Conservation (phyloP, 2,329 filamentous ascomycete species). For the Trichoderma lentiforme region DNA sequence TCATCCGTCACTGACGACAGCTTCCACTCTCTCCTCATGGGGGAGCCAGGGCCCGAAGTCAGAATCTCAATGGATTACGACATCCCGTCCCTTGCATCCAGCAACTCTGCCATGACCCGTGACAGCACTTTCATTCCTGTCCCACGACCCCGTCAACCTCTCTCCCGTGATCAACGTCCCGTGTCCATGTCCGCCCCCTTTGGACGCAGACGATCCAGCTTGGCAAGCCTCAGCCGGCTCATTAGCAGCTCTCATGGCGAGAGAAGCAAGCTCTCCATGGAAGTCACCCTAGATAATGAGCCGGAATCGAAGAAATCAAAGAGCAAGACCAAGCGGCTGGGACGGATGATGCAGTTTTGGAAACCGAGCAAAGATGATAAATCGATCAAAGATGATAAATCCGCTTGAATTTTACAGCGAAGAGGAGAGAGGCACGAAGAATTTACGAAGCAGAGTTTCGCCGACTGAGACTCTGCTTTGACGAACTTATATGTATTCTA, state of each 20-base stretch:
- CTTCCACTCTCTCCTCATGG: slow-evolving; percentile 68
- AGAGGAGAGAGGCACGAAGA: slow-evolving; percentile 5
- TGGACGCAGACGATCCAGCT: slow-evolving; percentile 69
- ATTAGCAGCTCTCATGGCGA: slow-evolving; percentile 73
- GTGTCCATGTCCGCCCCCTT: slow-evolving; percentile 61
- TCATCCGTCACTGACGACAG: slow-evolving; percentile 70
- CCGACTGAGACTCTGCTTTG: slow-evolving; percentile 23
- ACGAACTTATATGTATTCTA: slow-evolving; percentile 38
- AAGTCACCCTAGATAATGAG: slow-evolving; percentile 57
- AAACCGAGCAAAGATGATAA: slow-evolving; percentile 52
- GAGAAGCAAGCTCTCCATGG: slow-evolving; percentile 70
- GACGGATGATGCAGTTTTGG: slow-evolving; percentile 78
- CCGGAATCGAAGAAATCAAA: slow-evolving; percentile 52
- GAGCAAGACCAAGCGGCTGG: slow-evolving; percentile 65
- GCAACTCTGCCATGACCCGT: slow-evolving; percentile 72
- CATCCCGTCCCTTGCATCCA: slow-evolving; percentile 70
- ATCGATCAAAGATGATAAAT: slow-evolving; percentile 16
- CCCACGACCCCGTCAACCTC: slow-evolving; percentile 47
- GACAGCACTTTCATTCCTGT: slow-evolving; percentile 54
- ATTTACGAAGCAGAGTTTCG: slow-evolving; percentile 2
- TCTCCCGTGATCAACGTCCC: slow-evolving; percentile 55
- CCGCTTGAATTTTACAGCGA: slow-evolving; percentile 24
- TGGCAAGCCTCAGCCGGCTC: slow-evolving; percentile 72
- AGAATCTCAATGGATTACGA: slow-evolving; percentile 68
- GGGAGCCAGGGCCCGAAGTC: slow-evolving; percentile 69